Evolutionary conservation across 1,284 basidiomycete species (phyloP), one percentile per base, ranked within the genome.

Genomic region (Cutaneotrichosporon sp.): DNA sequence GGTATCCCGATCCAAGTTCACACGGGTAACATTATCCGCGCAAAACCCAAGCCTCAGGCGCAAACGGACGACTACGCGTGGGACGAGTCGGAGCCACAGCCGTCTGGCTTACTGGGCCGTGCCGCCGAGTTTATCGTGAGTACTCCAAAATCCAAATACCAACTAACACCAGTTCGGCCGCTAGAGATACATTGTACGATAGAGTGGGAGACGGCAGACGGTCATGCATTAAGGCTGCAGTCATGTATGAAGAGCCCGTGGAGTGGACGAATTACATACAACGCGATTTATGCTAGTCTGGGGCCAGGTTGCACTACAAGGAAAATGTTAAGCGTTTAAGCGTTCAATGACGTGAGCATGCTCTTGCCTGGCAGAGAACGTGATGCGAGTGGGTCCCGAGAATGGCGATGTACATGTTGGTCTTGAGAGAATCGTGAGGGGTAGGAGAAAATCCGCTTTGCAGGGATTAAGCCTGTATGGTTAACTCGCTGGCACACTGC

Each of bases 61-160:
- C 58, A 60, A n/a, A 64, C 57, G 47, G 73, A 70, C 31, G 75
- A 73, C 22, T 75, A 73, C 62, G 64, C 63, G 11, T 77, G 75
- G 74, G 74, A 75, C 50, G 72, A 74, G 58, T 58, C 69, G 22
- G 72, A 73, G 36, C 67, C 70, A 51, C 69, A 72, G 58, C 65
- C 73, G 42, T 68, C 70, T 32, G 73, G 73, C 65, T 38, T 60
- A 11, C 47, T 68, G 14, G 61, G 63, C n/a, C 62, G 63, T 22
- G 64, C 64, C 21, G 66, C 66, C 34, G 65, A 68, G 63, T 65
- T 69, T 22, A 69, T 69, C 58, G 68, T 69, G 56, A 66, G 68
- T 65, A 5, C 1, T n/a, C 6, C 4, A 22, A 4, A 4, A 36
- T 16, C 8, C 3, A 11, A 16, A 26, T 21, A 6, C 3, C 11